Evolutionary conservation across 305 asterid genomes (phyloP).

Genomic region (Solanum hybrid): DNA sequence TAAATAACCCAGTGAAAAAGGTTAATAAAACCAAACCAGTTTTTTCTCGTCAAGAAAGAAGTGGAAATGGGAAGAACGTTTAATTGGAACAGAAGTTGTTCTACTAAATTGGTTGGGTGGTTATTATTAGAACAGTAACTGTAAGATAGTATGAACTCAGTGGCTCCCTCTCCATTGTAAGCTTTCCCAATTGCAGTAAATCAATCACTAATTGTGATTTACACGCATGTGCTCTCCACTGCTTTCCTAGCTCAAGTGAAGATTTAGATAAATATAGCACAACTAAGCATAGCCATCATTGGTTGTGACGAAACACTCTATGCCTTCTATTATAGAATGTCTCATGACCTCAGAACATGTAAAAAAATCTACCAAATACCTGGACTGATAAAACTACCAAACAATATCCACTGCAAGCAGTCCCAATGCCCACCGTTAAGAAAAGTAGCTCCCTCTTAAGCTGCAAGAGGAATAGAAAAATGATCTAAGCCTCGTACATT

Average conservation of each 20-base stretch:
- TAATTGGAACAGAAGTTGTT: background rate
- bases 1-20: background rate
- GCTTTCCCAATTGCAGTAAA: background rate
- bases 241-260: background rate
- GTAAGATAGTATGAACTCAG: background rate
- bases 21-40: background rate
- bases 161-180: background rate
- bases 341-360: background rate
- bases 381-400: conserved; percentile 61
- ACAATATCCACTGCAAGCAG: conserved; percentile 89
- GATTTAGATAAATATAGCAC: background rate
- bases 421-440: conserved; percentile 70
- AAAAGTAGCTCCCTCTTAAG: conserved; percentile 82
- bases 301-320: background rate
- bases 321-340: background rate
- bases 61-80: background rate
- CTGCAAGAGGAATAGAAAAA: conserved; percentile 37
- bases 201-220: background rate
- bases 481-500: background rate
- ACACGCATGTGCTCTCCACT: background rate
- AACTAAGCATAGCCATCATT: background rate
- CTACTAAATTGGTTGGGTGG: background rate
- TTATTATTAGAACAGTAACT: background rate
- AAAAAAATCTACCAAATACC: conserved; percentile 30
- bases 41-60: background rate